phyloP scores from a whole-genome alignment of 2,329 filamentous ascomycete species.

The Aureobasidium mangrovei region DNA sequence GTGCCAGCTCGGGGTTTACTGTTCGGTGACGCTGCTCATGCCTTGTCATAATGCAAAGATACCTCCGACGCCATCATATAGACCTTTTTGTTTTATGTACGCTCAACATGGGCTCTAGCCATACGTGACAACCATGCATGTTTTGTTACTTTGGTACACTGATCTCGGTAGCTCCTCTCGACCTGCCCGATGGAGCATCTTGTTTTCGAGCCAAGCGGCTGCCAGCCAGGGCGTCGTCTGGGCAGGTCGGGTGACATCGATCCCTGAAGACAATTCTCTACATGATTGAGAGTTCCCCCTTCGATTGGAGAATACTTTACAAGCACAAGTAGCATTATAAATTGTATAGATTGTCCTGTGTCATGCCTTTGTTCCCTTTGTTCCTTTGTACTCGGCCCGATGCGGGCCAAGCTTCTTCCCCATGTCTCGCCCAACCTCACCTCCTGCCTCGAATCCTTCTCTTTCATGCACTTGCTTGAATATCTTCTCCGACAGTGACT shows the following conservation, averaged over 20 bases:
- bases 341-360: not conserved
- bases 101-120: not conserved
- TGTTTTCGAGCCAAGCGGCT: too few species aligned
- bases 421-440: not conserved
- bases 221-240: too few species aligned
- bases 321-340: not conserved
- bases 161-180: too few species aligned
- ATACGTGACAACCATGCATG: not conserved
- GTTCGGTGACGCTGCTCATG: not conserved
- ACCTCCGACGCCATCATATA: conserved; percentile 11
- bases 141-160: not conserved
- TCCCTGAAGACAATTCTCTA: too few species aligned
- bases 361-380: not conserved
- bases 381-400: not conserved
- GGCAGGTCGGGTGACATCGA: too few species aligned
- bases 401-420: not conserved
- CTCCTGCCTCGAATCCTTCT: not conserved
- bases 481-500: not conserved
- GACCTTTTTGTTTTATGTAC: not conserved
- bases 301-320: not conserved
- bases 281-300: too few species aligned
- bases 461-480: not conserved
- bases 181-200: too few species aligned
- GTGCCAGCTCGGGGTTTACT: not conserved
- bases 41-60: conserved; percentile 11